phyloP scores from a whole-genome alignment of 176 grass and related monocot genomes.

The Carex pumila region DNA sequence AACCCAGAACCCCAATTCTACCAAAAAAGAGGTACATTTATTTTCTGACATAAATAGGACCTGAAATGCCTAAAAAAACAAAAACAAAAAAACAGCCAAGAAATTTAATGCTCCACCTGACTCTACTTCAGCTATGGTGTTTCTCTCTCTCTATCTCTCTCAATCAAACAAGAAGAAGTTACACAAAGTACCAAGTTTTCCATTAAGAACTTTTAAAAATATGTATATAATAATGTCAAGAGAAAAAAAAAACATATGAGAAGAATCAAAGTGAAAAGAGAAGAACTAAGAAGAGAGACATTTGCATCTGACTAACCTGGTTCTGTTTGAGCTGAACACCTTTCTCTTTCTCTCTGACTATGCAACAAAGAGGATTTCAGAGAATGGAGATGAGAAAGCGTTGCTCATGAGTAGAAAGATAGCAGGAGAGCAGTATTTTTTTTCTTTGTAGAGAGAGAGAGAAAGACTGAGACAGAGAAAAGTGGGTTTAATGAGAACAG shows the following conservation, averaged over 20 bases:
- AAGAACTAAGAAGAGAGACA: neutral
- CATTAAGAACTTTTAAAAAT: neutral
- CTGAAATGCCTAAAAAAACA: neutral
- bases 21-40: conserved; percentile 1
- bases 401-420: neutral
- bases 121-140: neutral
- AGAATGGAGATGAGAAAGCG: neutral
- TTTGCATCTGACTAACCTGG: neutral
- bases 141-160: conserved; percentile 5
- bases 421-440: neutral
- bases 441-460: neutral
- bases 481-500: neutral
- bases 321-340: neutral
- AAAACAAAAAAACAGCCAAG: neutral
- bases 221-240: neutral
- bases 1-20: neutral
- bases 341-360: conserved; percentile 12
- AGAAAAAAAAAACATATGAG: neutral
- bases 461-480: neutral
- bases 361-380: conserved; percentile 4
- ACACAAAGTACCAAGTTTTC: neutral
- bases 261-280: neutral
- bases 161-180: neutral
- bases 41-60: neutral
- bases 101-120: conserved; percentile 8